These are phyloP conservation scores for Cryphonectria nitschkei DNA, from an alignment of 2,329 filamentous ascomycete species.

Conservation along the genomic window DNA sequence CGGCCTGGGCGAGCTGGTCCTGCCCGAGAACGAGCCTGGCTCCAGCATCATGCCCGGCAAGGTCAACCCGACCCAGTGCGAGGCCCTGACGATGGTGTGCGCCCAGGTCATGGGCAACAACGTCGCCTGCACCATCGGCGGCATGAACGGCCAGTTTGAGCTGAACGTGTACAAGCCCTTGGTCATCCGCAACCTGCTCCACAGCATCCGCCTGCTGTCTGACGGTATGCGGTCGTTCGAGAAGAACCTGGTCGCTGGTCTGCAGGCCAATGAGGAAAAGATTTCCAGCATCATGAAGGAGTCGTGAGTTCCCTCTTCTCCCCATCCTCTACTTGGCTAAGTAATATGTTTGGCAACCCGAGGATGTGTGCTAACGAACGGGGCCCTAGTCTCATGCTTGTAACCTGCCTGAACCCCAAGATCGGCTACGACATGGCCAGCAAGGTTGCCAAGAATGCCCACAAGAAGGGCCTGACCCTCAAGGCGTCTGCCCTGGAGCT, in stretches of 20 bases:
- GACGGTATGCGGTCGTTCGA: conserved; percentile 96
- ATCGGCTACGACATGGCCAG: conserved; percentile 97
- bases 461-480: conserved; percentile 95
- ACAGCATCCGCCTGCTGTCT: conserved; percentile 84
- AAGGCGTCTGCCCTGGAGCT: conserved; percentile 95
- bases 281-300: conserved; percentile 91
- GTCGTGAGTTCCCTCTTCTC: conserved; percentile 63
- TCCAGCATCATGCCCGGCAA: conserved; percentile 99
- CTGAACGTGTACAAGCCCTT: conserved; percentile 99
- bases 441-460: conserved; percentile 97
- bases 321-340: neutral
- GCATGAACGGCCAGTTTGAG: conserved; percentile 98
- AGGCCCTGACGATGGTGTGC: conserved; percentile 97
- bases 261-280: conserved; percentile 92
- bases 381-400: conserved; percentile 82
- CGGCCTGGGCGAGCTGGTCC: conserved; percentile 87
- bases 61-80: conserved; percentile 98
- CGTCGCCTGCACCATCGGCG: conserved; percentile 87
- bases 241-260: conserved; percentile 85
- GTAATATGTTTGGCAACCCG: neutral
- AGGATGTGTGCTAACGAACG: conserved; percentile 5
- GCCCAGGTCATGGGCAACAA: conserved; percentile 98
- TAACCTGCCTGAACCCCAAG: conserved; percentile 95
- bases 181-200: conserved; percentile 91
- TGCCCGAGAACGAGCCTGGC: conserved; percentile 97